Base-by-base conservation (phyloP, 148 eudicot genomes). In the Rheum nobile region DNA sequence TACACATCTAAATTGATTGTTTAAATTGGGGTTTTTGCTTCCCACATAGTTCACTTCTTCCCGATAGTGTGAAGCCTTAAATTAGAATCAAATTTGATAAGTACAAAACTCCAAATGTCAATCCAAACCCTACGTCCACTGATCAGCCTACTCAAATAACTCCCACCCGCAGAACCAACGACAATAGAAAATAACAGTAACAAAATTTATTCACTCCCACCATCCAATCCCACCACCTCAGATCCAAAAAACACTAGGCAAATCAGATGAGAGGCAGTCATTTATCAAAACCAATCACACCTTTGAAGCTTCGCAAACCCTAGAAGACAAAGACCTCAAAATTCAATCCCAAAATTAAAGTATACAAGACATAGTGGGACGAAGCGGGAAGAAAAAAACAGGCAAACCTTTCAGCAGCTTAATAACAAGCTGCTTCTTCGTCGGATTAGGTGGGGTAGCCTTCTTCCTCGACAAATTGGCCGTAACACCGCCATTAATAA, bases 401-500 rank as follows among this genome's bases (percentile, higher is more conserved):
- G 17, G 29, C 22, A 26, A 78, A 95, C 99, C 99, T 95, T 91
- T 95, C 29, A 78, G 21, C 63, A 87, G 86, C 89, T 90, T 95
- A 46, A 91, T 95, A 17, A 95, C 97, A 16, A 95, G 85, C 82
- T 4, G 43, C 10, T 95, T 90, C 77, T 95, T 95, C 0, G 90
- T 63, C 6, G 99, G 97, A 72, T 90, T 88, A 52, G 99, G 97
- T 10, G 91, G 90, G 3, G 87, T 84, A 3, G 99, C 99, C 89
- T 95, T 95, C 77, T 95, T 95, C 12, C 97, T 82, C 0, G 89
- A 74, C 81, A 91, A 82, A 86, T 95, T 95, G 46, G 96, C 75
- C n/a, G 90, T 81, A 22, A 76, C 77, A 6, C 86, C 85, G 5
- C 80, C 82, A 44, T 76, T 74, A 67, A 71, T 75, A 52, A 71